Evolutionary conservation across 2,329 filamentous ascomycete genomes (phyloP).

Genomic region (Mollisia scopiformis): DNA sequence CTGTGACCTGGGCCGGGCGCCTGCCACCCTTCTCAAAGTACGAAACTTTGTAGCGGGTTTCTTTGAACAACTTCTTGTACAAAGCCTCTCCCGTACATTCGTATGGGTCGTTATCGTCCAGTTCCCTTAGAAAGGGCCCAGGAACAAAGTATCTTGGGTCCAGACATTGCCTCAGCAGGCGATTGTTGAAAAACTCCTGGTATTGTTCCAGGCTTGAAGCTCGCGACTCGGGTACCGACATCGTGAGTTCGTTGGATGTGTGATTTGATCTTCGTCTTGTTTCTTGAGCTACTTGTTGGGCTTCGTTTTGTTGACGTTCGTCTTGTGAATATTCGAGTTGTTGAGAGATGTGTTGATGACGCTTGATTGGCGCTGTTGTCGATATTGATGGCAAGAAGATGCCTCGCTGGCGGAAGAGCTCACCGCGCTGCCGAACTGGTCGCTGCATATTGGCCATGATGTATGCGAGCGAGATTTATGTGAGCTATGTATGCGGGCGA

Average conservation of each 20-base stretch:
- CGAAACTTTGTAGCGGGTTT: constrained; percentile 10
- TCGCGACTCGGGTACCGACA: too few relatives aligned
- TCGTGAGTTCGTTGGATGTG: too few relatives aligned
- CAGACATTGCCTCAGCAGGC: constrained; percentile 21
- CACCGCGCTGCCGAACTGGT: neutral
- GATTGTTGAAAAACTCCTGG: constrained; percentile 21
- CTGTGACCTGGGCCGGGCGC: neutral
- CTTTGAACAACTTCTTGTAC: constrained; percentile 15
- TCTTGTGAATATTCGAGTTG: too few relatives aligned
- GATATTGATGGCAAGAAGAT: neutral
- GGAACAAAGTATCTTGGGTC: constrained; percentile 10
- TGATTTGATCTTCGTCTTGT: neutral
- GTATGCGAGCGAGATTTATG: neutral
- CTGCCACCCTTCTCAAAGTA: constrained; percentile 2
- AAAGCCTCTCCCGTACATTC: neutral
- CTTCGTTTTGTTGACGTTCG: too few relatives aligned
- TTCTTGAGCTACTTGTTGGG: neutral
- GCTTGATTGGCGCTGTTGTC: neutral
- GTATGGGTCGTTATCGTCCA: too few relatives aligned
- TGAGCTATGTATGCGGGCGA: too few relatives aligned
- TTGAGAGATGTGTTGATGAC: neutral
- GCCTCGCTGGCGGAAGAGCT: neutral
- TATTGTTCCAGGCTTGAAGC: constrained; percentile 21
- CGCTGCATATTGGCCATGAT: neutral
- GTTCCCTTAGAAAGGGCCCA: neutral